Conservation (phyloP, 176 grass and related monocot genomes). For the Puya raimondii region DNA sequence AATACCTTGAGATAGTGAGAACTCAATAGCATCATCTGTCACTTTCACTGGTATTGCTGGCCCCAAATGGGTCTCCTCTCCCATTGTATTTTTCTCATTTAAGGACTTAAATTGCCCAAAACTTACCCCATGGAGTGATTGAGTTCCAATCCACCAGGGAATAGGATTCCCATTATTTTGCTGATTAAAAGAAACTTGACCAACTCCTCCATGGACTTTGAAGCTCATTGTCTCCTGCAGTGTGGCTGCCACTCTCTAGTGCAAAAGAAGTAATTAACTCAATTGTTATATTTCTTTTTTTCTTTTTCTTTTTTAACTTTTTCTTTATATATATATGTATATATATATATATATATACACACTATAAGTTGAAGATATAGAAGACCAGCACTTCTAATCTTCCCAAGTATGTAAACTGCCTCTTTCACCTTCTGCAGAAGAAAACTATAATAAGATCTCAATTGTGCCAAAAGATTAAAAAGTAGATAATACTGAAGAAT, state of each 20-base stretch:
- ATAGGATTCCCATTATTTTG: background rate
- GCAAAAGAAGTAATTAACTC: background rate
- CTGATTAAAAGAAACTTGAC: constrained; percentile 4
- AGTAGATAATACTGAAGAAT: background rate
- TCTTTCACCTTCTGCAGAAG: too few species aligned
- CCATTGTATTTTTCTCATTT: background rate
- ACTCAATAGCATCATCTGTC: background rate
- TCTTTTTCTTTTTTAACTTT: too few species aligned
- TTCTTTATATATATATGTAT: too few species aligned
- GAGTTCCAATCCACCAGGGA: constrained; percentile 30
- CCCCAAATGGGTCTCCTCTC: background rate
- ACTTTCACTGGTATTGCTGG: constrained; percentile 10
- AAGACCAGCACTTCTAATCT: background rate
- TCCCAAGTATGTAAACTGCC: background rate
- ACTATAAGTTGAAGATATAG: too few species aligned
- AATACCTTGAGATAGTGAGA: constrained; percentile 15
- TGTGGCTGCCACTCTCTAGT: background rate
- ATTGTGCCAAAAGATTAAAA: background rate
- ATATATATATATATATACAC: too few species aligned
- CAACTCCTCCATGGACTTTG: constrained; percentile 20
- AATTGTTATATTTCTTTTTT: background rate
- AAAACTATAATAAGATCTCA: background rate
- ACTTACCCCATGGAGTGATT: constrained; percentile 7
- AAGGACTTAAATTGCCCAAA: constrained; percentile 14
- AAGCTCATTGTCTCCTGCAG: constrained; percentile 14